Conservation (phyloP, 352 stramenopile genomes). For the Phytophthora gonapodyides region DNA sequence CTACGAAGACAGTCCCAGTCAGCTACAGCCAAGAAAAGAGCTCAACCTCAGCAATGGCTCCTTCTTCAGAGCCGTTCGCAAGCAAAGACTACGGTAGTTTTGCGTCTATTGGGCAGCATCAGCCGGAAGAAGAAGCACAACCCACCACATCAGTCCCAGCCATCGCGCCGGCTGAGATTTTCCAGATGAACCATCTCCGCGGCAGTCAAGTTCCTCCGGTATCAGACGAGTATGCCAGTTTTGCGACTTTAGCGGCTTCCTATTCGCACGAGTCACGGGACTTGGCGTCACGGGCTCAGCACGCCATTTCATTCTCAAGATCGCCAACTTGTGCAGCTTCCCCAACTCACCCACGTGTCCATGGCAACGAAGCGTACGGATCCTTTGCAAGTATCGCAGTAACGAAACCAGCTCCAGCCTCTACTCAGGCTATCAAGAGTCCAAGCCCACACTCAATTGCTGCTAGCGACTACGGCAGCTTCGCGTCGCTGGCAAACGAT, state of each 20-base stretch:
- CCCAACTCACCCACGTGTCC: conserved; percentile 10
- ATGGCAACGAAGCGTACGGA: conserved; percentile 25
- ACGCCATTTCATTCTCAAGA: conserved; percentile 23
- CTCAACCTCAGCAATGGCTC: not conserved
- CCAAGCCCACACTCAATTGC: not conserved
- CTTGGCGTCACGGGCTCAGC: conserved; percentile 19
- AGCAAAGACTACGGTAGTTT: conserved; percentile 56
- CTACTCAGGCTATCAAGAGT: too few species aligned
- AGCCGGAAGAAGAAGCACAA: conserved; percentile 23
- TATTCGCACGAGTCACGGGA: conserved; percentile 33
- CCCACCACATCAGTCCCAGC: not conserved
- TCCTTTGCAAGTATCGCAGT: conserved; percentile 37
- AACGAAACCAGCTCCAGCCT: conserved; percentile 22
- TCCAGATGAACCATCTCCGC: not conserved
- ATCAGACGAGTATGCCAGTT: conserved; percentile 32
- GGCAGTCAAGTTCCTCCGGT: not conserved
- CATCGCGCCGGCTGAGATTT: not conserved
- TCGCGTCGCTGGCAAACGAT: conserved; percentile 19
- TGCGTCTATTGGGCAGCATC: conserved; percentile 28
- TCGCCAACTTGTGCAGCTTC: conserved; percentile 14
- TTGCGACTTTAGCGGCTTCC: conserved; percentile 29
- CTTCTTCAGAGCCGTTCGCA: conserved; percentile 7
- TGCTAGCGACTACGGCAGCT: conserved; percentile 33
- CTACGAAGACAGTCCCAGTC: not conserved
- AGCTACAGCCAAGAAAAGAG: conserved; percentile 10